A percentile compares a stretch with the other conserved stretches of the same genome.
Evolutionary conservation across 2,329 filamentous ascomycete species (phyloP).

Genomic region (Aspergillus persii): DNA sequence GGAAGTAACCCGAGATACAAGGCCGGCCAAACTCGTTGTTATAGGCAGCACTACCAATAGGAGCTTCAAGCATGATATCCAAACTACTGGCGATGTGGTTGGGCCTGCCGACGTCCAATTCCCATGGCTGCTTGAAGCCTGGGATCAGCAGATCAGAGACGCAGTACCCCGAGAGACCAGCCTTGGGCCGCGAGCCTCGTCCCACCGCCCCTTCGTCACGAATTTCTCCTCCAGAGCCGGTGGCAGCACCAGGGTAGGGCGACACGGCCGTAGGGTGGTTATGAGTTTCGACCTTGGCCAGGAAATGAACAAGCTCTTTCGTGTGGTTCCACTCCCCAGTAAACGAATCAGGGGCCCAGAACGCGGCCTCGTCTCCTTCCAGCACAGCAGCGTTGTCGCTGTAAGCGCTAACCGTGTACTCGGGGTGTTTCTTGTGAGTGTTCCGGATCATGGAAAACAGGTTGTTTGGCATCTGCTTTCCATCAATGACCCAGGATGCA

Average conservation of each 20-base stretch:
- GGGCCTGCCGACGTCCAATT: constrained; percentile 84
- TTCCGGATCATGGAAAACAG: constrained; percentile 97
- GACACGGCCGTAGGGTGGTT: constrained; percentile 97
- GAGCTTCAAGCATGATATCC: constrained; percentile 97
- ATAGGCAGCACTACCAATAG: constrained; percentile 90
- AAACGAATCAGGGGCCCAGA: constrained; percentile 84
- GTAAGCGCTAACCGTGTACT: constrained; percentile 90
- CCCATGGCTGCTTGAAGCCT: constrained; percentile 79
- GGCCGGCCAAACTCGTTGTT: constrained; percentile 98
- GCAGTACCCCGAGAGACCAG: constrained; percentile 87
- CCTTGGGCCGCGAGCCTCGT: constrained; percentile 87
- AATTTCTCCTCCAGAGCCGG: constrained; percentile 92
- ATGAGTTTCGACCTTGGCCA: constrained; percentile 96
- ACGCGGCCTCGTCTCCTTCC: constrained; percentile 66
- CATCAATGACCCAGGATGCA: constrained; percentile 92
- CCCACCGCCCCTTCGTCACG: constrained; percentile 94
- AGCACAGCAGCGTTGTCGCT: constrained; percentile 97
- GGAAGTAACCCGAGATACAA: constrained; percentile 83
- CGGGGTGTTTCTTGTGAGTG: constrained; percentile 75
- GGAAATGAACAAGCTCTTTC: constrained; percentile 80
- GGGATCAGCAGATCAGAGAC: constrained; percentile 93
- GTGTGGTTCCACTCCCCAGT: constrained; percentile 85
- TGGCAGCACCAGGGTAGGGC: constrained; percentile 88
- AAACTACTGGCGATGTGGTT: constrained; percentile 89
- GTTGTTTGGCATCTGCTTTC: constrained; percentile 71